Evolutionary conservation across 2,329 filamentous ascomycete genomes (phyloP).

Genomic region (Cladosporium cucumerinum): DNA sequence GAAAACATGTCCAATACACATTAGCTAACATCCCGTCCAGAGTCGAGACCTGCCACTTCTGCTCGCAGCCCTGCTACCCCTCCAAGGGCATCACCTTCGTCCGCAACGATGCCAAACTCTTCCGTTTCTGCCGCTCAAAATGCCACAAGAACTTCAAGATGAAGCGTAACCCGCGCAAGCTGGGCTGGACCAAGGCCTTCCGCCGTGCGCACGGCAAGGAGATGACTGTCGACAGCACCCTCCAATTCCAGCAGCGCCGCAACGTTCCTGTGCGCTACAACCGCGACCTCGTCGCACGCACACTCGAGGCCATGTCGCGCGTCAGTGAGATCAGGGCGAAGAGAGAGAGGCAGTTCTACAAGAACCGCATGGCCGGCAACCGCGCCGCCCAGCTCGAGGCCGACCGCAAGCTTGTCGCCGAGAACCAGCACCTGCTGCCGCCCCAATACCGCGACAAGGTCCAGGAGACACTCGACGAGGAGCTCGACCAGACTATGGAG

Average conservation of each 20-base stretch:
- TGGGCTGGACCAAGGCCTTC: constrained; percentile 96
- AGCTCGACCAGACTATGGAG: constrained; percentile 56
- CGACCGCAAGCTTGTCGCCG: constrained; percentile 82
- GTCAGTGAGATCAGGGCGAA: constrained; percentile 79
- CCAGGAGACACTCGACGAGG: constrained; percentile 54
- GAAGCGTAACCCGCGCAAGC: constrained; percentile 95
- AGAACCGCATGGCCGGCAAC: constrained; percentile 88
- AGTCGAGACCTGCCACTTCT: constrained; percentile 69
- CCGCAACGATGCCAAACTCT: constrained; percentile 62
- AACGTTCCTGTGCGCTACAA: constrained; percentile 96
- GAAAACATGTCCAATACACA: not conserved
- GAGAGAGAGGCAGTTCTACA: constrained; percentile 90
- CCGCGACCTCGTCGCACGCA: constrained; percentile 82
- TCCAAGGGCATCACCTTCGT: constrained; percentile 65
- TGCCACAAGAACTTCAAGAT: constrained; percentile 82
- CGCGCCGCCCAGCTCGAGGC: constrained; percentile 73
- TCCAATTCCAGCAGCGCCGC: constrained; percentile 87
- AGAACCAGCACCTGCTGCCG: constrained; percentile 90
- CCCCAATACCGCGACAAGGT: constrained; percentile 44
- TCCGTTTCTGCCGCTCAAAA: constrained; percentile 66
- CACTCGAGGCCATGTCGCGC: constrained; percentile 86
- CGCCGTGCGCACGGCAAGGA: constrained; percentile 75
- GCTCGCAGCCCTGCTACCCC: constrained; percentile 65
- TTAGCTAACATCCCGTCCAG: constrained; percentile 29
- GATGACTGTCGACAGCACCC: constrained; percentile 90